Base-by-base conservation (phyloP, 2,329 filamentous ascomycete species). In the Leptosphaerulina australis region DNA sequence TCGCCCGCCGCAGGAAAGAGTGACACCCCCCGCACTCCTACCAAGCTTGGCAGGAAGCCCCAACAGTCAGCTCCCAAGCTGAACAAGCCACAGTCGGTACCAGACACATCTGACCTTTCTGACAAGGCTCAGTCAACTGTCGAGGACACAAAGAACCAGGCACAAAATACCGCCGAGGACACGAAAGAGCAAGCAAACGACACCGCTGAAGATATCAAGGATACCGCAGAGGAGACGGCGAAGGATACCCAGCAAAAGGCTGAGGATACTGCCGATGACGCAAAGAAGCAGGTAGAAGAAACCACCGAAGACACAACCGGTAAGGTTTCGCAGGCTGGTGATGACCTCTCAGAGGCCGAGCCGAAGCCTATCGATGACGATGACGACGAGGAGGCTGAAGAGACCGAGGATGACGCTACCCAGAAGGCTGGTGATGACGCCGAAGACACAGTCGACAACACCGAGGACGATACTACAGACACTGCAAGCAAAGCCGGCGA, bases 1-100 rank as follows among this genome's bases (percentile, higher is more conserved):
- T 79, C 78, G 50, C 77, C 78, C 63, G 77, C 78, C 59, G 77
- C 78, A 58, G 77, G 77, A 67, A 79, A 78, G 73, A 67, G 74
- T 67, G 73, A 73, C 40, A 67, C 70, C 56, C 78, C 77, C 60
- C 77, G 77, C 70, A 80, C 78, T 54, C 77, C 78, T 28, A 80
- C 78, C 36, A 80, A 80, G 72, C 73, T 80, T 57, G 73, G 75
- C 54, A 66, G 76, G 57, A 77, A 77, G 68, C 66, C 73, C 47
- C 72, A 74, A 56, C 60, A 63, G 56, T 56, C 69, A 51, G 70
- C 71, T 17, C 71, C 73, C 33, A 77, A 77, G 66, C 66, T 77
- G 44, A 75, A 77, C 65, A 67, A 72, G 67, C 60, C 63, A 28
- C 55, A 62, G 44, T 61, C 67, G 69, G 56, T 67, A 73, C 47